Evolutionary conservation across 768 basidiomycete species (phyloP), one percentile per base, ranked within the genome.

Genomic region (Rhizopogon roseolus): DNA sequence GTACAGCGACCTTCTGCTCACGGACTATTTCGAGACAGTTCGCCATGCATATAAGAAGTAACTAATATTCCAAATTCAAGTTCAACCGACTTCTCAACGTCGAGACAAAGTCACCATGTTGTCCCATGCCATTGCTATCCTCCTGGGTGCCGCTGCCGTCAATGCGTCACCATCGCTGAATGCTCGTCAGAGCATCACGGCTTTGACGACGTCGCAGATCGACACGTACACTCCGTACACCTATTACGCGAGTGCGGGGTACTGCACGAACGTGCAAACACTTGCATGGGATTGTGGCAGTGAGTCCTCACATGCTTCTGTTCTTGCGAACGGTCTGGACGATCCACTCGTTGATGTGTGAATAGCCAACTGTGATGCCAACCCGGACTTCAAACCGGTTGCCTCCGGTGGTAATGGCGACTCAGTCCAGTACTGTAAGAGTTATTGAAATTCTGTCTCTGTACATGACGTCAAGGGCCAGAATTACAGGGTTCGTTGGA

Each of bases 261-360:
- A 80, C 57, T 85, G 84, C 53, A 49, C 64, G 14, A 66, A 80
- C 6, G 50, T 72, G 4, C 50, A 66, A 39, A 79, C 76, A 25
- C 57, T 75, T 40, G 68, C 71, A 19, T 84, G 82, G 81, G 62
- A 73, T 29, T 85, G 83, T 64, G 84, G 84, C 66, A 56, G 81
- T 80, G 56, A 52, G 74, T 67, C 41, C n/a, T 40, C 9, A 25
- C 37, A 38, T 3, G 10, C 32, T 13, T 41, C 9, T 44, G 14
- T 19, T 34, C 4, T 22, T 19, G n/a, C 1, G 0, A 1, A 5
- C 34, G 34, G 34, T 17, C 28, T 22, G 11, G 5, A 8, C 6
- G 17, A 19, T 17, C 51, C 9, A 44, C 14, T 25, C 16, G n/a
- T 22, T 49, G 34, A 41, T 27, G 25, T n/a, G 41, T 45, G 10